Percentiles rank a stretch among this genome's conserved stretches.
phyloP scores from a whole-genome alignment of 2,329 filamentous ascomycete genomes.

The Emericellopsis atlantica region DNA sequence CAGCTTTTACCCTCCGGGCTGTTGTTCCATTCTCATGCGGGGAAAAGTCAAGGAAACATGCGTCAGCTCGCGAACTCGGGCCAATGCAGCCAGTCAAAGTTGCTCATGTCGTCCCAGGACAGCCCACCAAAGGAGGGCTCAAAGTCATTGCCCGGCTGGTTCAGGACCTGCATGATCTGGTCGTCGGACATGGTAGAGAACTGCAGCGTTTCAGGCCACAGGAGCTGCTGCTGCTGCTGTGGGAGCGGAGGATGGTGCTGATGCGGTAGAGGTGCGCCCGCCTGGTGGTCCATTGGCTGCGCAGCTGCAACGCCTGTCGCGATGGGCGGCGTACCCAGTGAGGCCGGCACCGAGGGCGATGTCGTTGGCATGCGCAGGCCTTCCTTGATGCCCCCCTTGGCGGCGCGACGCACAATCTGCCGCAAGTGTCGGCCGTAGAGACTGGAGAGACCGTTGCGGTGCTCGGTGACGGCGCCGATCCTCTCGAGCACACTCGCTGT shows the following conservation, averaged over 20 bases:
- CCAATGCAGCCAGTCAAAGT: constrained; percentile 44
- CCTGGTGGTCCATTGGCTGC: constrained; percentile 2
- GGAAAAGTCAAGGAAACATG: background rate
- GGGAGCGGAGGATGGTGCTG: constrained; percentile 3
- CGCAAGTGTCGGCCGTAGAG: constrained; percentile 33
- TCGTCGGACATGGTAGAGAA: constrained; percentile 60
- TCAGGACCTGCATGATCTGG: constrained; percentile 54
- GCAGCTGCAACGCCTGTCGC: background rate
- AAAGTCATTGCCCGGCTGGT: constrained; percentile 47
- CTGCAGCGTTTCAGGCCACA: constrained; percentile 40
- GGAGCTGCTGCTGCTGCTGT: constrained; percentile 3
- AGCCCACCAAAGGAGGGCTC: constrained; percentile 41
- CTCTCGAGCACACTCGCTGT: constrained; percentile 56
- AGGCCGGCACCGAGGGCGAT: constrained; percentile 1
- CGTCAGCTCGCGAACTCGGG: constrained; percentile 26
- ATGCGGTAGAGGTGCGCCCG: background rate
- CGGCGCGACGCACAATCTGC: constrained; percentile 27
- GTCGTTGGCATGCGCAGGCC: constrained; percentile 1
- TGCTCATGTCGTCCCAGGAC: constrained; percentile 45
- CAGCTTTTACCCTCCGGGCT: too few relatives aligned
- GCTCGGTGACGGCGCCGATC: constrained; percentile 51
- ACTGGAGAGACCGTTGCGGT: constrained; percentile 52
- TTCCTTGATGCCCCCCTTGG: constrained; percentile 1
- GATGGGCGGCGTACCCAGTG: background rate
- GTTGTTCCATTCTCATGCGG: too few relatives aligned